These are phyloP conservation scores for Ophiocordyceps robertsii DNA, from an alignment of 2,329 filamentous ascomycete species.

Conservation along the genomic window DNA sequence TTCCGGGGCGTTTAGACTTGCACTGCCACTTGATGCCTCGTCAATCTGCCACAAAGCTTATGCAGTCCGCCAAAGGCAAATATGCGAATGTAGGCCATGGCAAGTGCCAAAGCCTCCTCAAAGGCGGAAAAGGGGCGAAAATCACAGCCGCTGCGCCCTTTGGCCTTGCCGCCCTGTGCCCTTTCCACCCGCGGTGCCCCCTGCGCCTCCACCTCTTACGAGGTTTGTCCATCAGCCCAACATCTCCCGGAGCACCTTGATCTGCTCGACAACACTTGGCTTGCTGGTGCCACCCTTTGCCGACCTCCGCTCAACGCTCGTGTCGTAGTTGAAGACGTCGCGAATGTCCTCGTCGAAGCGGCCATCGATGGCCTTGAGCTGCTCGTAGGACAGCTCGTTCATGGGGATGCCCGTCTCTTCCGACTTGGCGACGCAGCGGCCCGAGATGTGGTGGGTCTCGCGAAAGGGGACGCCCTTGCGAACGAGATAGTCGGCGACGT, in stretches of 20 bases:
- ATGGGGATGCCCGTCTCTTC: conserved; percentile 43
- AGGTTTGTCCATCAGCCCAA: conserved; percentile 6
- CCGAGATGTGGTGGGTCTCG: conserved; percentile 68
- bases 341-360: conserved; percentile 61
- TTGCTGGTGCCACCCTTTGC: conserved; percentile 69
- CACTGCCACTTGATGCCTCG: too few relatives aligned
- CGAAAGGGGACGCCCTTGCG: conserved; percentile 61
- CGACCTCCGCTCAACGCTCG: conserved; percentile 65
- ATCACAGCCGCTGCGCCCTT: too few relatives aligned
- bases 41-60: too few relatives aligned
- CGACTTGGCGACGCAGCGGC: conserved; percentile 36
- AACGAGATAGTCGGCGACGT: conserved; percentile 52
- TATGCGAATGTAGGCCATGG: too few relatives aligned
- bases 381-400: conserved; percentile 52
- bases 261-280: conserved; percentile 50
- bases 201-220: too few relatives aligned
- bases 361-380: conserved; percentile 53
- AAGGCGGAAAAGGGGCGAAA: too few relatives aligned
- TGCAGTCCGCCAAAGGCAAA: too few relatives aligned
- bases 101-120: too few relatives aligned
- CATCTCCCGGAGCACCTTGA: conserved; percentile 33
- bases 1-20: too few relatives aligned
- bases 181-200: too few relatives aligned
- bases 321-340: conserved; percentile 66
- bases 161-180: too few relatives aligned